Conservation (phyloP, 495 filamentous ascomycete species). For the Daldinia childiae region DNA sequence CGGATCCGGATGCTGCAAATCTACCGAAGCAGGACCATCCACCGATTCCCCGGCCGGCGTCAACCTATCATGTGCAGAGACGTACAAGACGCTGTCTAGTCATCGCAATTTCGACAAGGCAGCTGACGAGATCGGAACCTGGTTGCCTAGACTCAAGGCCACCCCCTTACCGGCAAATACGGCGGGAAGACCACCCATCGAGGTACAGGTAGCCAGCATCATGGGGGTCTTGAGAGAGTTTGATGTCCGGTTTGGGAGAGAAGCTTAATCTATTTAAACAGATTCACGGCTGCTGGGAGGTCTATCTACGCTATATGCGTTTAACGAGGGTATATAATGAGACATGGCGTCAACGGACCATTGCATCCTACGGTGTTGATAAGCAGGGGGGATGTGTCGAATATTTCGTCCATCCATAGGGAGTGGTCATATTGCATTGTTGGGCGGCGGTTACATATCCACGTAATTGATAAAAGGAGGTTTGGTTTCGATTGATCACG, state of each 20-base stretch:
- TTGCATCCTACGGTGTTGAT: conserved; percentile 30
- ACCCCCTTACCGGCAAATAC: conserved; percentile 50
- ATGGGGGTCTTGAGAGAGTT: conserved; percentile 86
- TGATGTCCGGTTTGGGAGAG: conserved; percentile 75
- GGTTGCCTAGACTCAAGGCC: conserved; percentile 78
- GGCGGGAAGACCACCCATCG: conserved; percentile 67
- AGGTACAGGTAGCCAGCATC: conserved; percentile 86
- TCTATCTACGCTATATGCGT: background rate
- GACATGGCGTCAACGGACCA: conserved; percentile 27
- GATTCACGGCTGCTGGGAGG: background rate
- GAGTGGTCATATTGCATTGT: conserved; percentile 17
- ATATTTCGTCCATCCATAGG: conserved; percentile 11
- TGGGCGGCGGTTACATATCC: background rate
- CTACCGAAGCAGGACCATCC: conserved; percentile 20
- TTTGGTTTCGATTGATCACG: conserved; percentile 6
- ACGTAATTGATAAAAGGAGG: conserved; percentile 5
- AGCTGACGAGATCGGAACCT: conserved; percentile 75
- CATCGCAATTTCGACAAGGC: conserved; percentile 83
- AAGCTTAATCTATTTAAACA: conserved; percentile 29
- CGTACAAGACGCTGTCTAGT: conserved; percentile 81
- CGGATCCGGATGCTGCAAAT: conserved; percentile 47
- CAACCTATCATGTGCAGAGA: conserved; percentile 74
- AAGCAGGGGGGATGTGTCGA: conserved; percentile 6
- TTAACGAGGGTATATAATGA: conserved; percentile 24
- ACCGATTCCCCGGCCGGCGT: conserved; percentile 34